Conservation (phyloP, 306 rosid species). For the Malus domestica region ASM211411v1 NC_041793.1:4910001-4910500, state of each 20-base stretch:
- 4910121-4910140: not conserved
- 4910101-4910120: too few species aligned
- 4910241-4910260: not conserved
- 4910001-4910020: too few species aligned
- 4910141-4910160: not conserved
- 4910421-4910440: not conserved
- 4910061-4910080: not conserved
- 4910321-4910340: not conserved
- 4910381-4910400: not conserved
- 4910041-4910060: not conserved
- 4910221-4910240: not conserved
- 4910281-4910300: not conserved
- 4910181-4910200: not conserved
- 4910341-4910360: not conserved
- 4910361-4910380: not conserved
- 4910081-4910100: not conserved
- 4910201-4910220: constrained; percentile 19
- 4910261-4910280: not conserved
- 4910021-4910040: not conserved
- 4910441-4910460: not conserved
- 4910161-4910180: not conserved
- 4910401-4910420: not conserved
- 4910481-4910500: not conserved
- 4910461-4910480: not conserved
- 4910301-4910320: not conserved